phyloP scores from a whole-genome alignment of 179 eudicot genomes.

The Sideroxylon spinosum region DNA sequence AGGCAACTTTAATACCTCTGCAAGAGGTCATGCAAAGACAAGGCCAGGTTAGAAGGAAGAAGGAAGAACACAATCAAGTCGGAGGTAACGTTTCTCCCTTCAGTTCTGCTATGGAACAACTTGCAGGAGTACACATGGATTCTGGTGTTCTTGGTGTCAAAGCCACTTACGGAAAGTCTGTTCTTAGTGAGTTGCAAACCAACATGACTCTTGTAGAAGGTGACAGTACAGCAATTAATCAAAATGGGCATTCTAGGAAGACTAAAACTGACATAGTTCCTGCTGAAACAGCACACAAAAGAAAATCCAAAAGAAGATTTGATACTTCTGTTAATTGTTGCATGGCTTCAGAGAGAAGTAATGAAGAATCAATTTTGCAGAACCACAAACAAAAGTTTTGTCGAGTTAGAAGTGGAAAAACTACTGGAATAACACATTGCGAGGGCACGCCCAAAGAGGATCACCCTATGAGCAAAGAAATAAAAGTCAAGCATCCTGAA shows the following conservation, averaged over 20 bases:
- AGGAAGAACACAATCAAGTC: neutral
- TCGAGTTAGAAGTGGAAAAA: neutral
- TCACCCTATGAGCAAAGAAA: neutral
- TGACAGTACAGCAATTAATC: slow-evolving; percentile 6
- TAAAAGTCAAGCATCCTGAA: slow-evolving; percentile 8
- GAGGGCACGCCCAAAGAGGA: neutral
- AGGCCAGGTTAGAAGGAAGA: neutral
- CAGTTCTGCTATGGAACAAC: neutral
- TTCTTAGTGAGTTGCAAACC: neutral
- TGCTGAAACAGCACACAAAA: slow-evolving; percentile 2
- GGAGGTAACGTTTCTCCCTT: neutral
- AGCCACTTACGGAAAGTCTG: neutral
- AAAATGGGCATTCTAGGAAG: neutral
- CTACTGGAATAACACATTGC: neutral
- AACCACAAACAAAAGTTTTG: neutral
- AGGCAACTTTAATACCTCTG: neutral
- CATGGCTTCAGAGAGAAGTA: neutral
- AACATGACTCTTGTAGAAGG: neutral
- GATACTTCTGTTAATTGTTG: neutral
- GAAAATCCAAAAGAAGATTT: neutral
- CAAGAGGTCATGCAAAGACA: neutral
- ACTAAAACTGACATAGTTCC: neutral
- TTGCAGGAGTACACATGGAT: neutral
- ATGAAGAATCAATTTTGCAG: slow-evolving; percentile 1
- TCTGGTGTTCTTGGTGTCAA: neutral